Conservation (phyloP, 352 stramenopile species). For the Pythium grandisporangium region DNA sequence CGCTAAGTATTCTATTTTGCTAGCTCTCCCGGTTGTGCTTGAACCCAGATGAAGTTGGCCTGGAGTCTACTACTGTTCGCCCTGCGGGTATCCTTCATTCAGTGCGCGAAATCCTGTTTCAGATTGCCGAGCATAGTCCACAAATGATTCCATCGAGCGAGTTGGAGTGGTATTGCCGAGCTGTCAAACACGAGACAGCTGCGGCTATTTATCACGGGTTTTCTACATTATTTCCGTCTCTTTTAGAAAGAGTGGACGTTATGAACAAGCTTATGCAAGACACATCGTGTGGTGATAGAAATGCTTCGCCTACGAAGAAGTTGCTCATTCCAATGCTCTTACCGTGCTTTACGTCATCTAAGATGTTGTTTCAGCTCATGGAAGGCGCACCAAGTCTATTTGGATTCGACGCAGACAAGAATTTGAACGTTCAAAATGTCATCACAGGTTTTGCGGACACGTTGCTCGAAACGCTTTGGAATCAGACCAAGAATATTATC, state of each 20-base stretch:
- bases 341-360: slow-evolving; percentile 70
- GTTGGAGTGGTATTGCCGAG: slow-evolving; percentile 57
- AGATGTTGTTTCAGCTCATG: slow-evolving; percentile 82
- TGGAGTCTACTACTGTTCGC: slow-evolving; percentile 22
- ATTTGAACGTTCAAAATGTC: slow-evolving; percentile 13
- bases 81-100: slow-evolving; percentile 32
- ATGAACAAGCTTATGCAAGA: slow-evolving; percentile 72
- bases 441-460: slow-evolving; percentile 41
- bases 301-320: slow-evolving; percentile 34
- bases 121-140: slow-evolving; percentile 45
- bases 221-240: slow-evolving; percentile 64
- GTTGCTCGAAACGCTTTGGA: slow-evolving; percentile 46
- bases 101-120: slow-evolving; percentile 64
- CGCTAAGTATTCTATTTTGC: background rate
- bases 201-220: slow-evolving; percentile 76
- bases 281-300: slow-evolving; percentile 8
- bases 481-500: slow-evolving; percentile 19
- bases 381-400: slow-evolving; percentile 27
- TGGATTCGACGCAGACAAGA: background rate
- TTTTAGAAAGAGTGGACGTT: slow-evolving; percentile 68
- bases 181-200: slow-evolving; percentile 73
- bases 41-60: slow-evolving; percentile 41
- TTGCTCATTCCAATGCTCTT: slow-evolving; percentile 76
- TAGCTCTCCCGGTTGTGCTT: slow-evolving; percentile 69
- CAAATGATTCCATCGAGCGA: slow-evolving; percentile 21